Conservation (phyloP, 371 early-diverging fungal species). For the Syncephalastrum monosporum region DNA sequence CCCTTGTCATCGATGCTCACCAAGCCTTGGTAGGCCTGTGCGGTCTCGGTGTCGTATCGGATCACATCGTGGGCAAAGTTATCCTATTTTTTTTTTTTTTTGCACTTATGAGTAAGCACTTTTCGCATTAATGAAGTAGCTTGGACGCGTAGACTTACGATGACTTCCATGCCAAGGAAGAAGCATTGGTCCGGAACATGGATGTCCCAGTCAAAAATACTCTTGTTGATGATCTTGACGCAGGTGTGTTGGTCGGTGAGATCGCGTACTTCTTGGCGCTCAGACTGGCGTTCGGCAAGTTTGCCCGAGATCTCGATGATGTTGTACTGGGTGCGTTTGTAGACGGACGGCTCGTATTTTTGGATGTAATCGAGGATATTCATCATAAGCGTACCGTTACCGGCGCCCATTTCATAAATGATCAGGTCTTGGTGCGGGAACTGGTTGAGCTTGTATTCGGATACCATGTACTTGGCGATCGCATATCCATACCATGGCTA, state of each 20-base stretch:
- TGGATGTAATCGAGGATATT: slow-evolving; percentile 89
- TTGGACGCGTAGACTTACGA: slow-evolving; percentile 54
- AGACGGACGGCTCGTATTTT: slow-evolving; percentile 77
- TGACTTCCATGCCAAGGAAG: slow-evolving; percentile 92
- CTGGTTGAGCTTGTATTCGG: slow-evolving; percentile 68
- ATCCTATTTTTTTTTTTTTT: slow-evolving; percentile 51
- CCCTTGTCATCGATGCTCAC: slow-evolving; percentile 81
- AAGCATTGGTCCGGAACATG: slow-evolving; percentile 76
- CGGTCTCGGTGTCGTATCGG: slow-evolving; percentile 74
- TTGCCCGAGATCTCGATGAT: slow-evolving; percentile 91
- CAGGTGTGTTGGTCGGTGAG: slow-evolving; percentile 50
- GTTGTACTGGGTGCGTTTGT: slow-evolving; percentile 76
- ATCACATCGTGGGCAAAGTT: slow-evolving; percentile 95
- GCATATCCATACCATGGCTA: slow-evolving; percentile 92
- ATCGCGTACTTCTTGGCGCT: slow-evolving; percentile 50
- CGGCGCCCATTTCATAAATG: slow-evolving; percentile 96
- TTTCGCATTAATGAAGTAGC: background rate
- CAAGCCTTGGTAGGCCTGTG: slow-evolving; percentile 77
- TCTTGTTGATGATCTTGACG: slow-evolving; percentile 83
- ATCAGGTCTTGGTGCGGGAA: slow-evolving; percentile 65
- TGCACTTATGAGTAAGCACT: background rate
- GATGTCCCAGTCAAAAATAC: slow-evolving; percentile 89
- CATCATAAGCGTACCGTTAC: slow-evolving; percentile 94
- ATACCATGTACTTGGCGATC: slow-evolving; percentile 87
- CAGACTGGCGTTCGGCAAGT: slow-evolving; percentile 72